These are phyloP conservation scores for Phellopilus nigrolimitatus DNA, from an alignment of 1,284 basidiomycete species.

Conservation along the genomic window DNA sequence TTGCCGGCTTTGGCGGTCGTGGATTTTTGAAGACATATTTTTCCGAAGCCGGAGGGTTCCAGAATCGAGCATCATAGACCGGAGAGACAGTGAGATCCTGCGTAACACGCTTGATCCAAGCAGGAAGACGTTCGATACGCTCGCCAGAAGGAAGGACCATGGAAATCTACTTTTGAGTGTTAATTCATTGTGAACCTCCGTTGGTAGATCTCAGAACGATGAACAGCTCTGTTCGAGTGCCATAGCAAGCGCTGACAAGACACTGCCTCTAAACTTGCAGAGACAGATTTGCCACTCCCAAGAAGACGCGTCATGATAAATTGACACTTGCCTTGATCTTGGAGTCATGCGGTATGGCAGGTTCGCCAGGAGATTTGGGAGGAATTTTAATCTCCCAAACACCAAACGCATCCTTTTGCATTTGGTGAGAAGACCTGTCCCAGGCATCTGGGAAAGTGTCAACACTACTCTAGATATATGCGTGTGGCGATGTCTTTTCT, in stretches of 20 bases:
- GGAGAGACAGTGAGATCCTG: slow-evolving; percentile 90
- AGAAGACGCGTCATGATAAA: too few relatives aligned
- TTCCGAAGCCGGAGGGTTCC: slow-evolving; percentile 81
- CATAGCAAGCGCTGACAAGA: too few relatives aligned
- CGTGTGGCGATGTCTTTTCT: background rate
- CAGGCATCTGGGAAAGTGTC: slow-evolving; percentile 65
- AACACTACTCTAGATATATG: slow-evolving; percentile 9
- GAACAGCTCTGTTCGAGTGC: background rate
- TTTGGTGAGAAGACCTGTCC: slow-evolving; percentile 79
- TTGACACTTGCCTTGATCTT: slow-evolving; percentile 82
- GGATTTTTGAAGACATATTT: slow-evolving; percentile 82
- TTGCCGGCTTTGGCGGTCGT: slow-evolving; percentile 63
- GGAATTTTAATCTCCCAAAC: slow-evolving; percentile 88
- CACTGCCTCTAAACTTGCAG: too few relatives aligned
- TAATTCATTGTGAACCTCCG: background rate
- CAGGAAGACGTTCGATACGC: slow-evolving; percentile 86
- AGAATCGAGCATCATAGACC: slow-evolving; percentile 95
- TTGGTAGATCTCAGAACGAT: too few relatives aligned
- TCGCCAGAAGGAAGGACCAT: slow-evolving; percentile 75
- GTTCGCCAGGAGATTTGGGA: slow-evolving; percentile 62
- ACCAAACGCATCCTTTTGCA: slow-evolving; percentile 86
- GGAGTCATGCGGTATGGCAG: slow-evolving; percentile 90
- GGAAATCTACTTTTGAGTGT: slow-evolving; percentile 55
- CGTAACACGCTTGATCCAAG: slow-evolving; percentile 94
- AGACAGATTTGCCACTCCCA: too few relatives aligned